Evolutionary conservation across 225 moss, liverwort and hornwort genomes (phyloP).

Genomic region (Straminergon stramineum): DNA sequence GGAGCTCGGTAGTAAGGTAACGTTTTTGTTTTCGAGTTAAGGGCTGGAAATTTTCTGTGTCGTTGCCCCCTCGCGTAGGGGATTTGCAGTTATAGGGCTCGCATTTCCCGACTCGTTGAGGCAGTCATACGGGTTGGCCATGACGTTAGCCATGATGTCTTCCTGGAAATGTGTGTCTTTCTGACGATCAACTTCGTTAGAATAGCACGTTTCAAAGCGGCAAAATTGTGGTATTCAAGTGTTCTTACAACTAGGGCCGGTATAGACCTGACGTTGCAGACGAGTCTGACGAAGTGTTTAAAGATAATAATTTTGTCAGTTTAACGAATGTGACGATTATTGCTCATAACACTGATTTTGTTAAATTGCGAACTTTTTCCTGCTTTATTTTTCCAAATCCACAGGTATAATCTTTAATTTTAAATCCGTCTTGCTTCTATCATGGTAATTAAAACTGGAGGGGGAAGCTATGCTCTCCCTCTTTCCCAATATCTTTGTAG

Average conservation of each 20-base stretch:
- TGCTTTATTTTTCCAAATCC: neutral
- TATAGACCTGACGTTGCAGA: neutral
- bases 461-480: neutral
- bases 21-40: neutral
- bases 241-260: neutral
- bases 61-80: neutral
- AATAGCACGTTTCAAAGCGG: neutral
- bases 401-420: neutral
- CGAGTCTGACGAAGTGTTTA: neutral
- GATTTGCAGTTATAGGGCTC: neutral
- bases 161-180: neutral
- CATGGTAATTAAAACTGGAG: neutral
- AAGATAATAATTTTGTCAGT: neutral
- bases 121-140: neutral
- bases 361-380: too few relatives aligned
- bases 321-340: neutral
- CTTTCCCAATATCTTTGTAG: neutral
- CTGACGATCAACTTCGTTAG: neutral
- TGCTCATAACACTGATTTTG: neutral
- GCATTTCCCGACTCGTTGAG: neutral
- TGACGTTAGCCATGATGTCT: neutral
- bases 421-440: neutral
- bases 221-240: neutral
- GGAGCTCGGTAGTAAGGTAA: conserved; percentile 96
- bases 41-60: neutral